Percentiles rank a stretch among this genome's conserved stretches.
Evolutionary conservation across 148 eudicot genomes (phyloP).

Genomic region (Rhododendron kiyosumense): DNA sequence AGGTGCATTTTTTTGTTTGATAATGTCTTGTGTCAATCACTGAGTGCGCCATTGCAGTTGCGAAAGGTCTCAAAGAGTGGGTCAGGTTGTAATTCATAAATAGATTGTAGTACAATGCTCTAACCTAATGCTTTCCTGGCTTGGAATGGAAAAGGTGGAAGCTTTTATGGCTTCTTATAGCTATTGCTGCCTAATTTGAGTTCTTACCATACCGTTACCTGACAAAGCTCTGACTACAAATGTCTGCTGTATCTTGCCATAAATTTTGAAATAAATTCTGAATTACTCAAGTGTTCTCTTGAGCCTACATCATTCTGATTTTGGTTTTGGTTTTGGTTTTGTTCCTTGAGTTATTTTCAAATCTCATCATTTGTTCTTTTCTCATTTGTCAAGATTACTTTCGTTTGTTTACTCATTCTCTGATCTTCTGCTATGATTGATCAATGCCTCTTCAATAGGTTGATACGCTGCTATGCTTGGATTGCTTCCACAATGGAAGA

Average conservation of each 20-base stretch:
- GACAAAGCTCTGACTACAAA: not conserved
- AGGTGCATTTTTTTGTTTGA: not conserved
- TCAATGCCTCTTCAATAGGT: conserved; percentile 38
- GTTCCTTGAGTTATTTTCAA: not conserved
- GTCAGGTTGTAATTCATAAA: not conserved
- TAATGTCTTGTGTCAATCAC: not conserved
- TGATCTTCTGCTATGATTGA: not conserved
- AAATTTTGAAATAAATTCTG: not conserved
- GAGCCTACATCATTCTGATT: not conserved
- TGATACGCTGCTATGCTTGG: conserved; percentile 67
- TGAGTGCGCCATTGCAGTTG: not conserved
- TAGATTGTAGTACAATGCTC: not conserved
- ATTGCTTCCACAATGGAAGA: conserved; percentile 78
- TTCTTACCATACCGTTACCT: not conserved
- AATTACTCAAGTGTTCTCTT: not conserved
- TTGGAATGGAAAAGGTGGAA: conserved; percentile 4
- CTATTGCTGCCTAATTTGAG: not conserved
- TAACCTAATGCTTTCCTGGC: not conserved
- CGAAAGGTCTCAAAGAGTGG: conserved; percentile 1
- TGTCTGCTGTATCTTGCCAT: not conserved
- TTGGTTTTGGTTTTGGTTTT: too few relatives aligned
- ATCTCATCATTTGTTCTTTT: not conserved
- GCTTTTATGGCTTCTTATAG: not conserved
- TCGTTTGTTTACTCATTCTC: not conserved
- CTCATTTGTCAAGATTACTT: not conserved